phyloP scores from a whole-genome alignment of 2,329 filamentous ascomycete genomes.

The Beauveria caledonica region DNA sequence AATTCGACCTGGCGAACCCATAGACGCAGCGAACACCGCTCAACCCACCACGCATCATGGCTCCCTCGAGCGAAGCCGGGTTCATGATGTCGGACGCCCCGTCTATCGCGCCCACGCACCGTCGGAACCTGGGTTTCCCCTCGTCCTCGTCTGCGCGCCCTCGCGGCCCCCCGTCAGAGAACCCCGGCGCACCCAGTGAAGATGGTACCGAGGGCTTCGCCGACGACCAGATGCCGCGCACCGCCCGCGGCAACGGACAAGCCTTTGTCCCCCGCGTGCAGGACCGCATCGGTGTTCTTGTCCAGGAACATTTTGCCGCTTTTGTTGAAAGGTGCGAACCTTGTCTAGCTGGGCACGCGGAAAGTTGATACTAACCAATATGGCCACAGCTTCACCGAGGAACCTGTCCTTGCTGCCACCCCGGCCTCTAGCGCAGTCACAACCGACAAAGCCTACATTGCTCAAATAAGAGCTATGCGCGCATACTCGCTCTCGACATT shows the following conservation, averaged over 20 bases:
- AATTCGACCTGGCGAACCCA: background rate
- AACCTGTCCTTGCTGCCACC: slow-evolving; percentile 52
- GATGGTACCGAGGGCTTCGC: slow-evolving; percentile 55
- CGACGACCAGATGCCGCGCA: slow-evolving; percentile 53
- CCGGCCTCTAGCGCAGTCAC: slow-evolving; percentile 62
- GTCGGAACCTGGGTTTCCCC: slow-evolving; percentile 33
- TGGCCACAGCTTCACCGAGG: slow-evolving; percentile 55
- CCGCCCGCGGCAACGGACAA: slow-evolving; percentile 38
- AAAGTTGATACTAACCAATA: background rate
- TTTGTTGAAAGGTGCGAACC: slow-evolving; percentile 66
- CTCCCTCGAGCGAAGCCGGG: slow-evolving; percentile 47
- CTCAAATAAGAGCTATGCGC: slow-evolving; percentile 71
- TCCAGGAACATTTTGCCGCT: slow-evolving; percentile 68
- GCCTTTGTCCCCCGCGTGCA: slow-evolving; percentile 61
- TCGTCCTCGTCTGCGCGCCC: slow-evolving; percentile 47
- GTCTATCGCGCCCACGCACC: slow-evolving; percentile 32
- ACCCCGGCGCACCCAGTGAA: slow-evolving; percentile 50
- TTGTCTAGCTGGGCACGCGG: background rate
- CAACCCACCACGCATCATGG: slow-evolving; percentile 28
- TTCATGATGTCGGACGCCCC: slow-evolving; percentile 50
- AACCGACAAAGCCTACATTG: slow-evolving; percentile 77
- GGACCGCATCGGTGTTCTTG: slow-evolving; percentile 65
- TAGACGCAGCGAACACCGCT: slow-evolving; percentile 1
- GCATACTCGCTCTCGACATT: slow-evolving; percentile 72
- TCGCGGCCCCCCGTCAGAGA: slow-evolving; percentile 55